phyloP scores from a whole-genome alignment of 768 basidiomycete genomes.

The Hydnomerulius pinastri region DNA sequence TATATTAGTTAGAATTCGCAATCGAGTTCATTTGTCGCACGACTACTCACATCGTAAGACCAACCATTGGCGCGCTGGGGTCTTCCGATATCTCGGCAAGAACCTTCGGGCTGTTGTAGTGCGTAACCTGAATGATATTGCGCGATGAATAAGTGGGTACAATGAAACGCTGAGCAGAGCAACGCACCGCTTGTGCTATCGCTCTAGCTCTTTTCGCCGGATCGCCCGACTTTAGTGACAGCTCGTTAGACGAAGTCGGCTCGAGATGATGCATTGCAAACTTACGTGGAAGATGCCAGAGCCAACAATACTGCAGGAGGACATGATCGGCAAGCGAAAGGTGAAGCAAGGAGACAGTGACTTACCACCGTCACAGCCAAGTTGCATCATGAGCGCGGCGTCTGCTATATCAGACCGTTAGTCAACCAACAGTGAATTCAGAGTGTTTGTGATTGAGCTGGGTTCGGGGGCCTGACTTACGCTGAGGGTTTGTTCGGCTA shows the following conservation, averaged over 20 bases:
- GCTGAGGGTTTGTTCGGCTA: slow-evolving; percentile 96
- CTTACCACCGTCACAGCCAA: slow-evolving; percentile 94
- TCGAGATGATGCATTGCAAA: slow-evolving; percentile 12
- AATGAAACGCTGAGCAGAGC: slow-evolving; percentile 2
- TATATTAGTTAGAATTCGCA: slow-evolving; percentile 1
- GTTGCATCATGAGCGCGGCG: slow-evolving; percentile 98
- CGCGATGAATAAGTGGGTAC: slow-evolving; percentile 5
- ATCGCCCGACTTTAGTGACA: slow-evolving; percentile 70
- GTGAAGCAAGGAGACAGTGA: slow-evolving; percentile 4
- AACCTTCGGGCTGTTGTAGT: slow-evolving; percentile 92
- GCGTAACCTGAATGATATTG: slow-evolving; percentile 64
- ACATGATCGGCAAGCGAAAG: slow-evolving; percentile 2
- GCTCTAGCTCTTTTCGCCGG: slow-evolving; percentile 93
- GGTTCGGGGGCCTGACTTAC: slow-evolving; percentile 58
- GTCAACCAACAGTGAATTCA: not conserved
- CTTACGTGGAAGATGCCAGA: slow-evolving; percentile 94
- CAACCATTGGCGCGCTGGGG: slow-evolving; percentile 92
- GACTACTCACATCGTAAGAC: slow-evolving; percentile 79
- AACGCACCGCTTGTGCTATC: slow-evolving; percentile 87
- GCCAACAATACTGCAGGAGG: slow-evolving; percentile 88
- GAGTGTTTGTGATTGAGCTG: slow-evolving; percentile 63
- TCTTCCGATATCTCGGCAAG: slow-evolving; percentile 89
- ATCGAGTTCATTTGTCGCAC: not conserved
- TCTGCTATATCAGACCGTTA: slow-evolving; percentile 56
- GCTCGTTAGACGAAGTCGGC: not conserved